Conservation (phyloP, 2,329 filamentous ascomycete genomes). For the Bipolaris bicolor region DNA sequence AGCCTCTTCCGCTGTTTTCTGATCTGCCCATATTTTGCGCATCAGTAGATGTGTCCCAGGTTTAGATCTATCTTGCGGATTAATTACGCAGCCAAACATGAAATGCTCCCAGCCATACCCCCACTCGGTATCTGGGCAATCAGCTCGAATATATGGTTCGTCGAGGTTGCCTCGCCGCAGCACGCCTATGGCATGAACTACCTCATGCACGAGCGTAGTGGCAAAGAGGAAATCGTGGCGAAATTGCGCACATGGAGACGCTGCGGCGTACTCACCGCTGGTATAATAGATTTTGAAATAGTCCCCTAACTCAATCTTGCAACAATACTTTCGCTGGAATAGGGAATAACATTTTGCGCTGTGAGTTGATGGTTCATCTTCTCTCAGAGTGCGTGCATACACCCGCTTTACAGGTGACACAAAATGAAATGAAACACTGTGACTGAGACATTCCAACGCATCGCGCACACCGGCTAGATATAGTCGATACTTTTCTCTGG, state of each 20-base stretch:
- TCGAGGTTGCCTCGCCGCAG: constrained; percentile 36
- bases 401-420: constrained; percentile 17
- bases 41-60: constrained; percentile 33
- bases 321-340: constrained; percentile 22
- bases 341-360: constrained; percentile 15
- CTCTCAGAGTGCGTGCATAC: constrained; percentile 32
- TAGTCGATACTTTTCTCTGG: constrained; percentile 14
- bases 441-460: constrained; percentile 36
- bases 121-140: constrained; percentile 39
- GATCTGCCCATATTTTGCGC: constrained; percentile 38
- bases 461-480: constrained; percentile 28
- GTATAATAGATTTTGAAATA: constrained; percentile 28
- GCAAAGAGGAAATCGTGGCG: constrained; percentile 46
- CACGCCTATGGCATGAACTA: constrained; percentile 44
- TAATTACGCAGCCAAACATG: constrained; percentile 44
- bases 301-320: constrained; percentile 33
- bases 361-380: constrained; percentile 11
- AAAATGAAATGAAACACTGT: constrained; percentile 32
- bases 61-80: constrained; percentile 33
- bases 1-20: constrained; percentile 12
- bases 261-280: constrained; percentile 26
- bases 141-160: constrained; percentile 35
- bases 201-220: constrained; percentile 41
- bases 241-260: constrained; percentile 36
- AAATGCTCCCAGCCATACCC: constrained; percentile 48